Conservation (phyloP, 805 yeast genomes). For the Candida caryicola region DNA sequence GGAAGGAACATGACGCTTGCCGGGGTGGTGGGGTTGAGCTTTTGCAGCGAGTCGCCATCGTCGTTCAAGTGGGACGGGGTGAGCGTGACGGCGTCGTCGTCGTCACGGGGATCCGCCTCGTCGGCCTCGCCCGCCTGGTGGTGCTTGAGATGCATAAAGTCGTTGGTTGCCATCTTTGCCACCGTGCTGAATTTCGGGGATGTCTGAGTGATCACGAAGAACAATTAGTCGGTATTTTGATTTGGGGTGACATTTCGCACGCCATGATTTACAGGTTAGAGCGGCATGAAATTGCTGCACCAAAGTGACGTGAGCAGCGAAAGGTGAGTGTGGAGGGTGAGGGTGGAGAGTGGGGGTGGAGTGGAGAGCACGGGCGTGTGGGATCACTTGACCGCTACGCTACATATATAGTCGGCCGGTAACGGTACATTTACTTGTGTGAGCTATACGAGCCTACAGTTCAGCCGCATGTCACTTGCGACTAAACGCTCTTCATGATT, state of each 20-base stretch:
- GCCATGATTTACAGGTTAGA: neutral
- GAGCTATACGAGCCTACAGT: no score
- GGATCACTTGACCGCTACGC: no score
- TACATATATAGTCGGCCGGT: no score
- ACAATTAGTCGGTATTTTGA: neutral
- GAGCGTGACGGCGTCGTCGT: constrained; percentile 12
- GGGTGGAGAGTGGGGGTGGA: neutral
- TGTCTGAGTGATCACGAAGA: neutral
- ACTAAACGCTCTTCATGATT: constrained; percentile 1
- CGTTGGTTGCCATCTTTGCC: constrained; percentile 3
- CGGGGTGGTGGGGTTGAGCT: constrained; percentile 9
- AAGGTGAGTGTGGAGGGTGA: neutral
- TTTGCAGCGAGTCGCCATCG: neutral
- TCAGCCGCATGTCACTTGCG: no score
- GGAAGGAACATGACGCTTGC: constrained; percentile 29
- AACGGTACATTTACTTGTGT: no score
- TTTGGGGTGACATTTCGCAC: no score
- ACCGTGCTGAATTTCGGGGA: neutral
- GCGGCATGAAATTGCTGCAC: no score
- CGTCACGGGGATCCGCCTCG: constrained; percentile 4
- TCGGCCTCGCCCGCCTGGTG: neutral
- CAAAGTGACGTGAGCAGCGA: neutral
- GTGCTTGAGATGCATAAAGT: constrained; percentile 3
- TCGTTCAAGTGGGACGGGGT: constrained; percentile 5
- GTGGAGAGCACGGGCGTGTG: neutral